These are phyloP conservation scores for Beauveria sp. DNA, from an alignment of 2,329 filamentous ascomycete genomes.

Conservation along the genomic window DNA sequence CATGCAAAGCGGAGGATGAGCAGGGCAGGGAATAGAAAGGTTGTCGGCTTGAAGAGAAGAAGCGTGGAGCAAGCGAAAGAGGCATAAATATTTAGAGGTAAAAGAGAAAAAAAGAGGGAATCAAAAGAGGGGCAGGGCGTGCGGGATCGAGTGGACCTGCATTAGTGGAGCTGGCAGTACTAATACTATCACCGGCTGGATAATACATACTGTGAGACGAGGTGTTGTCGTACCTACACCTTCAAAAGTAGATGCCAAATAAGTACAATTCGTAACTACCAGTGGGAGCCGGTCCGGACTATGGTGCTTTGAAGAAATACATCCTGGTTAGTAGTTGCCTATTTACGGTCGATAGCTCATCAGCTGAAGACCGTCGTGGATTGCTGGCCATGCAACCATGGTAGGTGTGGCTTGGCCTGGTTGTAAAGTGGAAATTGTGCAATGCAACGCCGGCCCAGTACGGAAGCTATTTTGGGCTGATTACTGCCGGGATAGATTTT, in stretches of 20 bases:
- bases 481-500: neutral
- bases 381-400: neutral
- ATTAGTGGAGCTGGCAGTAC: neutral
- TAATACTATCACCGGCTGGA: too few relatives aligned
- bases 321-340: too few relatives aligned
- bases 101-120: neutral
- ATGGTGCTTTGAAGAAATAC: too few relatives aligned
- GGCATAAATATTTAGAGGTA: too few relatives aligned
- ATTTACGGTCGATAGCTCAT: too few relatives aligned
- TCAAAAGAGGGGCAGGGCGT: neutral
- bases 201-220: too few relatives aligned
- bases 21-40: neutral
- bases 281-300: too few relatives aligned
- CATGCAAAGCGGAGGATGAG: neutral
- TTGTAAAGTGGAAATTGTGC: conserved; percentile 1
- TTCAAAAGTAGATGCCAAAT: too few relatives aligned
- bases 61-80: too few relatives aligned
- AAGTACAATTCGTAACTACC: too few relatives aligned
- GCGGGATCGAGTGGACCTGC: conserved; percentile 9
- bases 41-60: neutral
- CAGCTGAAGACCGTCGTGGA: too few relatives aligned
- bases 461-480: neutral
- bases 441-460: neutral
- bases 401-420: conserved; percentile 7
- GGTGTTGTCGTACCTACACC: too few relatives aligned